Evolutionary conservation across 345 rosid species (phyloP), one percentile per base, ranked within the genome.

Genomic region (Clarkia xantiana): DNA sequence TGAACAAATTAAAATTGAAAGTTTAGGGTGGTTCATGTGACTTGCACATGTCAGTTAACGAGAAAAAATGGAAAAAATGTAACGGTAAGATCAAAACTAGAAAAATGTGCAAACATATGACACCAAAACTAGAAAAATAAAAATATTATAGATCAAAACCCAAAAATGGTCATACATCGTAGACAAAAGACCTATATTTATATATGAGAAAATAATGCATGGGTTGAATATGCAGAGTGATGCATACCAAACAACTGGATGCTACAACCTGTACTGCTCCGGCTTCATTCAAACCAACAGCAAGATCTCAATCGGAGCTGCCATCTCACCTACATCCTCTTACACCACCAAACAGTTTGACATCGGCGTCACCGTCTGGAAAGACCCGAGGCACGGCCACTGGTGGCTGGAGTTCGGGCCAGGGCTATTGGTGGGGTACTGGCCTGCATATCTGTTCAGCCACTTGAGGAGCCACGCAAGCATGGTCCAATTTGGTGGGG

Each of bases 381-480:
- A 91, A 94, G 98, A 91, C 72, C 98, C 98, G 47, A 81, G 78
- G 73, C 98, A 84, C 56, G 98, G 98, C 18, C 81, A 91, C 58
- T 91, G 98, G 98, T 91, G 98, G 98, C 76, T 91, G 46, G 79
- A 91, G 54, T 75, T 84, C 56, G 98, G 96, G 34, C 64, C 80
- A 11, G 85, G 96, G 18, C 62, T 86, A 38, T 73, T 91, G 14
- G 89, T 91, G 0, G 98, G 98, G 5, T 91, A 91, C 47, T 91
- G 98, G 98, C 98, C 98, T 14, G 76, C 71, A n/a, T 71, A 71
- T 64, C 65, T 91, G 73, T 91, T 91, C 62, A 86, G 84, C 36
- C 96, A 86, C 59, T 56, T 91, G 36, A 78, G 93, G 58, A 79
- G 70, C 73, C 94, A 86, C 55, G 96, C 98, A 29, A 91, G 74